Evolutionary conservation across 495 filamentous ascomycete genomes (phyloP).

Genomic region (Penicillium daleae): DNA sequence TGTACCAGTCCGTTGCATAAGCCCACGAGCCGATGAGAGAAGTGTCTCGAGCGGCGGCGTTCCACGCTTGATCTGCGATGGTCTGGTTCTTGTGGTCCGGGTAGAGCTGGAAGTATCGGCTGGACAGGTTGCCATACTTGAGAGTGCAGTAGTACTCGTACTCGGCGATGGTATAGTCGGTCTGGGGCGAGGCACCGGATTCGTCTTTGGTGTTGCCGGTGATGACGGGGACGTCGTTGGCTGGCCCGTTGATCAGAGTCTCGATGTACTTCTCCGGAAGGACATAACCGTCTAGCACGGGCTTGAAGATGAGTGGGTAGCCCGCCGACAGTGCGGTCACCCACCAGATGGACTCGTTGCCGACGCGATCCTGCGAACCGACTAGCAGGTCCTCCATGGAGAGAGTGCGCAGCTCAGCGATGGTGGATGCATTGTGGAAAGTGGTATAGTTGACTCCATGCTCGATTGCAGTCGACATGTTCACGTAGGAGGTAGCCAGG

Average conservation of each 20-base stretch:
- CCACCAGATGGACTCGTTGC: constrained; percentile 31
- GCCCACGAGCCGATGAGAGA: constrained; percentile 30
- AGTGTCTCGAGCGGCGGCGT: constrained; percentile 33
- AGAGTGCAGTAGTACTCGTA: constrained; percentile 29
- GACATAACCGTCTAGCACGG: constrained; percentile 34
- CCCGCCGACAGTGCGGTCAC: constrained; percentile 31
- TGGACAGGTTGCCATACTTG: constrained; percentile 32
- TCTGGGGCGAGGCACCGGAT: constrained; percentile 27
- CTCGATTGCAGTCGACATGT: constrained; percentile 28
- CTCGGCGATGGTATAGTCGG: constrained; percentile 29
- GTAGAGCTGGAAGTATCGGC: constrained; percentile 32
- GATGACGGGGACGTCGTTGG: constrained; percentile 44
- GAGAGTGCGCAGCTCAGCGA: constrained; percentile 31
- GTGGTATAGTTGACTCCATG: constrained; percentile 30
- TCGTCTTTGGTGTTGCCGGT: constrained; percentile 40
- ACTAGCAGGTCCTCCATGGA: constrained; percentile 30
- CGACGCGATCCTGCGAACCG: constrained; percentile 28
- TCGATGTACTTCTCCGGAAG: constrained; percentile 33
- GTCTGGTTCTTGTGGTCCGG: constrained; percentile 22
- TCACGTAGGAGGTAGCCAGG: constrained; percentile 34
- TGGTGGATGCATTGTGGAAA: constrained; percentile 30
- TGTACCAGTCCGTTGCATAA: constrained; percentile 33
- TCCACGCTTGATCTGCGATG: constrained; percentile 31
- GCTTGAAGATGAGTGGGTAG: constrained; percentile 37
- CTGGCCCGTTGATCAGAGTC: constrained; percentile 29